Evolutionary conservation across 305 asterid species (phyloP), one percentile per base, ranked within the genome.

Genomic region (Rubia occidens): DNA sequence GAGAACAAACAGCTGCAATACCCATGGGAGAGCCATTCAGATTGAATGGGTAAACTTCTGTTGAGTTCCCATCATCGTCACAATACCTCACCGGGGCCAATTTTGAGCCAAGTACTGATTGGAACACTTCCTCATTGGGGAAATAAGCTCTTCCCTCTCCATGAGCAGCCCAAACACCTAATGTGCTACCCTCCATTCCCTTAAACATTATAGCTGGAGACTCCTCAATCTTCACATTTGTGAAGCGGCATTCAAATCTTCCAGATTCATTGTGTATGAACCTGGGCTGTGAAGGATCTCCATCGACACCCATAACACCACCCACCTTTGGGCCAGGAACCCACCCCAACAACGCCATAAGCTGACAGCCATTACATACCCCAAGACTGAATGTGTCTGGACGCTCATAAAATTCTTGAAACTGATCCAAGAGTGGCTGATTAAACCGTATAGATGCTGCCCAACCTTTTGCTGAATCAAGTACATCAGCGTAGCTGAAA

Each of bases 261-360:
- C 98, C 93, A 0, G 98, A 92, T 75, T 92, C 91, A 56, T 92
- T 92, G 65, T 92, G 96, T 59, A 87, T 61, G 78, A 92, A 89
- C 79, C 98, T 84, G 29, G 98, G 98, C 83, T 92, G 98, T 5
- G 95, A 88, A 65, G 90, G 86, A 71, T 92, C 96, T 18, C 92
- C 95, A 3, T 77, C 78, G 7, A 62, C 72, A 51, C 94, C 89
- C 20, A 84, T 79, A 69, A 85, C 94, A 10, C 96, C 96, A 66
- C 95, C 98, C 11, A 86, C 82, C 72, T 77, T 37, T 6, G 95
- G 96, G 43, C 96, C 96, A 1, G 97, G 98, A 42, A 92, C 88
- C 98, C 97, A 92, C 70, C 98, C 98, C 61, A 90, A 72, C 11
- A 92, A 90, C 58, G 98, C 98, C 98, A 92, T 92, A 40, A 92